Base-by-base conservation (phyloP, 768 basidiomycete species). In the Tricholoma matsutake region DNA sequence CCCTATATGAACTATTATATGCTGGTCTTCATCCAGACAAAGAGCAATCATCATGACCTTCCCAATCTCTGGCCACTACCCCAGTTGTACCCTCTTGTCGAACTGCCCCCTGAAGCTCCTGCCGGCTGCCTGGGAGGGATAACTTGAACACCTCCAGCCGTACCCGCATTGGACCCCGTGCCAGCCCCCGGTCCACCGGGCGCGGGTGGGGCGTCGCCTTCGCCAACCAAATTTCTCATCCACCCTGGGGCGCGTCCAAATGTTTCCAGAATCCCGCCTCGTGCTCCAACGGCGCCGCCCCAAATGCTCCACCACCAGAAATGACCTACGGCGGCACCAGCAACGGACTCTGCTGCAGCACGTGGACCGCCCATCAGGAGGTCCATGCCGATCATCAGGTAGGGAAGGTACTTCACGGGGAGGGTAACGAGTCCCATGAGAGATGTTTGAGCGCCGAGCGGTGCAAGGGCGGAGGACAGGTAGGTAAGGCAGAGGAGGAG, bases 221-320 rank as follows among this genome's bases (percentile, higher is more conserved):
- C 78, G 3, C 83, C 84, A 61, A 88, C 75, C 58, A 78, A 71
- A 22, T 72, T 73, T 62, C 75, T 76, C 68, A 89, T 62, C 88
- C 85, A 92, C 32, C 63, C 67, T 8, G 88, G 89, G 22, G 88
- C 89, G 49, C 64, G 72, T n/a, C 74, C 84, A 59, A 70, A 79
- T 20, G 59, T 41, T 16, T 73, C 72, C 60, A 84, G 71, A 8
- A 71, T 65, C 1, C 85, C 79, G 9, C 72, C 79, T 16, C 71
- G 71, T 6, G 69, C 71, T 28, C 81, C 79, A n/a, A 78, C 69
- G 16, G 72, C 75, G 32, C 76, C 75, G 25, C 83, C 82, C 80
- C 86, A 86, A 7, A 91, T 79, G 25, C 76, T 69, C 86, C 86
- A 91, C 86, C 88, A 92, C 89, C 91, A 94, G 8, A 83, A 70